phyloP scores from a whole-genome alignment of 345 rosid species.

The Trapa bicornis region DNA sequence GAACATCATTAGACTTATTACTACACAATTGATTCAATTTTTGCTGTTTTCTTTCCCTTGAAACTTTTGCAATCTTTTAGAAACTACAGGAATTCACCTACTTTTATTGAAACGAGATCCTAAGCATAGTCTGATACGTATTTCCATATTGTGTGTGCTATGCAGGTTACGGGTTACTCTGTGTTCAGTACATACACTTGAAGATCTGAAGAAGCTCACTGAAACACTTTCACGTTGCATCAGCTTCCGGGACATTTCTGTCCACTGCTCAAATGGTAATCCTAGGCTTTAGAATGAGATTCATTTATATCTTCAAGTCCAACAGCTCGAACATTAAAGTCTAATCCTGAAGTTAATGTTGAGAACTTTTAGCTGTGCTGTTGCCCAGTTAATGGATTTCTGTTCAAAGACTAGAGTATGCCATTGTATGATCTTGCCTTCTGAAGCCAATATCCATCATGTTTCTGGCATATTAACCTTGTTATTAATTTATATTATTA shows the following conservation, averaged over 20 bases:
- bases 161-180: constrained; percentile 72
- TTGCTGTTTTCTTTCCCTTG: background rate
- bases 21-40: background rate
- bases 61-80: background rate
- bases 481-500: no score
- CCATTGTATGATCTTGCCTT: no score
- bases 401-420: no score
- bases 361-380: no score
- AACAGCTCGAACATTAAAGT: background rate
- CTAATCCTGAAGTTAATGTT: no score
- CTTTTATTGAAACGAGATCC: background rate
- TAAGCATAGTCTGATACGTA: background rate
- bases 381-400: no score
- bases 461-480: no score
- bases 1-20: background rate
- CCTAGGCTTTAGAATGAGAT: constrained; percentile 27
- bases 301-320: background rate
- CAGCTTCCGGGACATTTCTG: constrained; percentile 27
- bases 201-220: constrained; percentile 67
- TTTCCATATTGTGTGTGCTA: background rate
- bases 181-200: constrained; percentile 55
- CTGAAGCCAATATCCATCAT: no score
- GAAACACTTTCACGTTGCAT: constrained; percentile 45
- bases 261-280: constrained; percentile 18
- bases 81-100: background rate